A percentile compares a stretch with the other conserved stretches of the same genome.
phyloP scores from a whole-genome alignment of 192 early-diverging fungal species.

The Coemansia sp. region DNA sequence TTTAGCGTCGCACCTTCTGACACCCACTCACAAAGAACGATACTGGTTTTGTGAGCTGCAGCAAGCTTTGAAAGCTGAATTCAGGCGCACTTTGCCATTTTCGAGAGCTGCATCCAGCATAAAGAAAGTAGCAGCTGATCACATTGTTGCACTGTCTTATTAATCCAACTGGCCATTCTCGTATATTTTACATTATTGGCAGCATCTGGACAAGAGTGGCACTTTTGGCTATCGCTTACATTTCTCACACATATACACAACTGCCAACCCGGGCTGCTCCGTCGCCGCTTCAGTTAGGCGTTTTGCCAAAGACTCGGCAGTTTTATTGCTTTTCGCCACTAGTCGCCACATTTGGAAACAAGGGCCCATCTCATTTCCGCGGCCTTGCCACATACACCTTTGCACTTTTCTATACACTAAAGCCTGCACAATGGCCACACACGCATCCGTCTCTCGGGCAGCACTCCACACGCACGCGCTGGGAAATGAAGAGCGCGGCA shows the following conservation, averaged over 20 bases:
- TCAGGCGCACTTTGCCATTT: not conserved
- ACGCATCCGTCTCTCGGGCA: constrained; percentile 22
- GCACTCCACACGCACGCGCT: constrained; percentile 21
- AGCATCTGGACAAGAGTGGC: constrained; percentile 1
- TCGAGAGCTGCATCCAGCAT: constrained; percentile 11
- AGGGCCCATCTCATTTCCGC: constrained; percentile 2
- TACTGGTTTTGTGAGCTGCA: no score
- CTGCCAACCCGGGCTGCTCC: not conserved
- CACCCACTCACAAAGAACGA: no score
- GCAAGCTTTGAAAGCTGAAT: no score
- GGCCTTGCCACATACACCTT: not conserved
- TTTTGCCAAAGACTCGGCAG: not conserved
- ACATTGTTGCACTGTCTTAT: constrained; percentile 18
- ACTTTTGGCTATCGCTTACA: constrained; percentile 11
- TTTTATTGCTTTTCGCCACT: constrained; percentile 2
- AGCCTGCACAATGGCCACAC: constrained; percentile 23
- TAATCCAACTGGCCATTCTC: constrained; percentile 17
- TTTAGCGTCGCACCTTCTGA: constrained; percentile 1
- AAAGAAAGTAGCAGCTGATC: constrained; percentile 26
- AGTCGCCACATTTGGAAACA: constrained; percentile 17
- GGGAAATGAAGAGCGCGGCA: not conserved
- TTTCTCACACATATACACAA: constrained; percentile 10
- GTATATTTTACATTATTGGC: constrained; percentile 11
- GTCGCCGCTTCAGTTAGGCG: not conserved
- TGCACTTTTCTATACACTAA: constrained; percentile 5